These are phyloP conservation scores for Ampelomyces quisqualis DNA, from an alignment of 2,329 filamentous ascomycete species.

Conservation along the genomic window DNA sequence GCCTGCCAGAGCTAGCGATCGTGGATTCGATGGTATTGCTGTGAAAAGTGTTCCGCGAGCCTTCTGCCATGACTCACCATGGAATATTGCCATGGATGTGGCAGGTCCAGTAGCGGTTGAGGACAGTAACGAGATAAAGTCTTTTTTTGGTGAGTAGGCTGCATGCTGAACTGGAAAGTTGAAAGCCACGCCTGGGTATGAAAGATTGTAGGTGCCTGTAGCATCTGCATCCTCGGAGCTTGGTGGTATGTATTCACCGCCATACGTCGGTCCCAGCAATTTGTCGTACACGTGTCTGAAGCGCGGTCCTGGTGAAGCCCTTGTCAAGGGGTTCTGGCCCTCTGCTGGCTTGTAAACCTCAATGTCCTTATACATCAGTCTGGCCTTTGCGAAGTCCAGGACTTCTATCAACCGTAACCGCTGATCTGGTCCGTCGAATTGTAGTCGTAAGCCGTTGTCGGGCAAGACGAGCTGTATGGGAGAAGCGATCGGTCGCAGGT, in stretches of 20 bases:
- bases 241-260: constrained; percentile 83
- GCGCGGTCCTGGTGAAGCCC: constrained; percentile 61
- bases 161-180: constrained; percentile 77
- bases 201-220: constrained; percentile 80
- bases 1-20: constrained; percentile 64
- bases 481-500: constrained; percentile 69
- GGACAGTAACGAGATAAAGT: constrained; percentile 84
- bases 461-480: constrained; percentile 76
- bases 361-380: constrained; percentile 77
- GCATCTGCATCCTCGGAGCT: constrained; percentile 52
- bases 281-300: constrained; percentile 91
- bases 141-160: constrained; percentile 71
- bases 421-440: constrained; percentile 93
- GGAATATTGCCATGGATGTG: constrained; percentile 86
- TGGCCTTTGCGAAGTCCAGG: constrained; percentile 81
- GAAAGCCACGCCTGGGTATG: constrained; percentile 92
- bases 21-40: constrained; percentile 69
- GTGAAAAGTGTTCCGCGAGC: constrained; percentile 76
- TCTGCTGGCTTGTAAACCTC: constrained; percentile 69
- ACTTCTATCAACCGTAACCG: constrained; percentile 88
- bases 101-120: constrained; percentile 75
- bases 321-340: constrained; percentile 24
- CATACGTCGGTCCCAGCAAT: constrained; percentile 90
- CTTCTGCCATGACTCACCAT: constrained; percentile 86
- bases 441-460: constrained; percentile 81